Base-by-base conservation (phyloP, 352 stramenopile genomes). In the Plasmopara halstedii region DNA sequence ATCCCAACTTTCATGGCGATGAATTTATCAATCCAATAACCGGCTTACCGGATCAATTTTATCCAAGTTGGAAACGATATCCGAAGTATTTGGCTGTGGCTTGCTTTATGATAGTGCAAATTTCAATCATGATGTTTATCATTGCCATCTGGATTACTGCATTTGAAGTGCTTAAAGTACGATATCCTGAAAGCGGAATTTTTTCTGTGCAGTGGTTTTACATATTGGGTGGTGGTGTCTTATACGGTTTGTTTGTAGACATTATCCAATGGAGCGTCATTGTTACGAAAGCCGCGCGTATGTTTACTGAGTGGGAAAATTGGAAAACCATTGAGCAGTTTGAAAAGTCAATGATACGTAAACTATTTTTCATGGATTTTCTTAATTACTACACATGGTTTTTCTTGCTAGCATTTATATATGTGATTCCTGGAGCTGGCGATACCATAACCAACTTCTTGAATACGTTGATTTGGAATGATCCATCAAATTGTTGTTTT, bases 351-450 rank as follows among this genome's bases (percentile, higher is more conserved):
- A 59, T 88, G 47, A 74, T 91, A 31, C 72, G 73, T 31, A 91
- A 88, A 43, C 48, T 91, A 10, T 91, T 91, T 33, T 43, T 85
- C 33, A 88, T 91, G 76, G 79, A 91, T 40, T 91, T 91, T 40
- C 71, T 91, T 53, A 91, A 91, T 63, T 88, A 88, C 64, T 91
- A 88, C 61, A 91, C 77, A 53, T 91, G 79, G 79, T 91, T 91
- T 55, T 88, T 91, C 47, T 50, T 88, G 23, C 58, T 91, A 18
- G 79, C 79, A n/a, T 91, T 91, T 50, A 72, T 91, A 31, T 91
- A 91, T 35, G 79, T 91, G 42, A 70, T 91, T 48, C 79, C 79
- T 1, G 79, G 79, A 14, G 70, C 66, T n/a, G 79, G 79, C 17
- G 74, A 91, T 63, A 76, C 70, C 10, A 86, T 91, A 50, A 91